Percentiles rank a stretch among this genome's conserved stretches.
phyloP scores from a whole-genome alignment of 306 rosid genomes.

The Morella rubra region DNA sequence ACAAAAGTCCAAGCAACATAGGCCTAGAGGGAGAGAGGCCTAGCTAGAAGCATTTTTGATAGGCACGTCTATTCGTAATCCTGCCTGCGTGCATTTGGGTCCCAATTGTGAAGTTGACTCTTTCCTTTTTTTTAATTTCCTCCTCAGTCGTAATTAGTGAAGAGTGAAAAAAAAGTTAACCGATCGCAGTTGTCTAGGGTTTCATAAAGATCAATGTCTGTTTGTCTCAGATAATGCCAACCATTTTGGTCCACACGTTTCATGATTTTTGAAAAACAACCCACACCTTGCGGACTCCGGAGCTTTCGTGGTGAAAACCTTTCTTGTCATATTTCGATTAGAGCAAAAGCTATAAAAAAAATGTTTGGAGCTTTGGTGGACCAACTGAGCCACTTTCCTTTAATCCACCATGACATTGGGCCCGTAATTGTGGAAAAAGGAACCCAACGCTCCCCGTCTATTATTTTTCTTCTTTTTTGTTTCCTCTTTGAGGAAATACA shows the following conservation, averaged over 20 bases:
- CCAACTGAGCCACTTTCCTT: too few species aligned
- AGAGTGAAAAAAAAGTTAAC: constrained; percentile 1
- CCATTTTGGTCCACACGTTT: constrained; percentile 17
- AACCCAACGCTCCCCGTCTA: too few species aligned
- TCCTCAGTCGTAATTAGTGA: background rate
- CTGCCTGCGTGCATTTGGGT: constrained; percentile 33
- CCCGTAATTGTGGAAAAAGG: too few species aligned
- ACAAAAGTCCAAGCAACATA: constrained; percentile 48
- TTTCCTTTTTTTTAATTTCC: background rate
- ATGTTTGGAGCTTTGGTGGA: too few species aligned
- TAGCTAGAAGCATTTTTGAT: constrained; percentile 41
- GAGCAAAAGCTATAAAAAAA: too few species aligned
- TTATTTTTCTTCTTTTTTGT: too few species aligned
- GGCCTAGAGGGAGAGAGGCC: constrained; percentile 36
- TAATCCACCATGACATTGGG: too few species aligned
- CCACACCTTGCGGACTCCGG: background rate
- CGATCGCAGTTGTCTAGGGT: background rate
- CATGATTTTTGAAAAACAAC: background rate
- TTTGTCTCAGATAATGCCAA: constrained; percentile 11
- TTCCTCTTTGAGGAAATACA: too few species aligned
- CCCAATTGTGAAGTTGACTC: constrained; percentile 42
- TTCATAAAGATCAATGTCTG: constrained; percentile 15
- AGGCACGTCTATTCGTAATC: constrained; percentile 30
- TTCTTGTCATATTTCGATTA: too few species aligned
- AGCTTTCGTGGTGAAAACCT: too few species aligned